These are phyloP conservation scores for Zymoseptoria passerinii DNA, from an alignment of 2,329 filamentous ascomycete genomes.

Conservation along the genomic window DNA sequence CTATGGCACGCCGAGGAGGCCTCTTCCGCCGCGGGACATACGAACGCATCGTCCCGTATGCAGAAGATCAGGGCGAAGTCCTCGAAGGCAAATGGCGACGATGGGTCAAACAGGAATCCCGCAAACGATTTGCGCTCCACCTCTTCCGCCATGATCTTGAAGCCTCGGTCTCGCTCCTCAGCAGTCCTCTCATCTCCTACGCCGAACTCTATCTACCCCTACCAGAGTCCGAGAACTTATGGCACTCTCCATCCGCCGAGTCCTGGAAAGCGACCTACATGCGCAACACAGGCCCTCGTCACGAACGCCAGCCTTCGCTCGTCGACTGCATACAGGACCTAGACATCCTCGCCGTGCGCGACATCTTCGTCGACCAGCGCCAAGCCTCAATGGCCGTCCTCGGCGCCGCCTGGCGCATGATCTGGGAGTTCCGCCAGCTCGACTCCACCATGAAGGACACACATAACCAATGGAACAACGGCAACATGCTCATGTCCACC, in stretches of 20 bases:
- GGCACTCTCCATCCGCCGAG: constrained; percentile 54
- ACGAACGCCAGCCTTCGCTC: constrained; percentile 43
- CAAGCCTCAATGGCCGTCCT: constrained; percentile 53
- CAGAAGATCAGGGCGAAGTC: constrained; percentile 47
- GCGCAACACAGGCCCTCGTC: constrained; percentile 26
- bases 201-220: constrained; percentile 59
- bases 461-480: constrained; percentile 33
- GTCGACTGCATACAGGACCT: constrained; percentile 52
- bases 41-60: constrained; percentile 40
- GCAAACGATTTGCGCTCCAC: constrained; percentile 60
- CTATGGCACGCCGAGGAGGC: constrained; percentile 47
- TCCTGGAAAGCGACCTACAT: constrained; percentile 59
- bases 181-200: constrained; percentile 59
- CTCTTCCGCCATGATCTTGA: constrained; percentile 58
- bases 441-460: constrained; percentile 46
- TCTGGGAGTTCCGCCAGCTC: constrained; percentile 59
- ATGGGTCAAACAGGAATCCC: constrained; percentile 59
- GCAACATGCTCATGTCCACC: constrained; percentile 38
- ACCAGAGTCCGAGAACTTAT: constrained; percentile 54
- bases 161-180: constrained; percentile 58
- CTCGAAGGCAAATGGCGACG: constrained; percentile 57
- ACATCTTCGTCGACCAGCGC: constrained; percentile 48
- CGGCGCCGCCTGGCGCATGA: constrained; percentile 56
- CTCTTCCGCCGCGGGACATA: constrained; percentile 46
- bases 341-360: constrained; percentile 43